A percentile compares a stretch with the other conserved stretches of the same genome.
Evolutionary conservation across 345 rosid genomes (phyloP).

Genomic region (Turritis glabra): DNA sequence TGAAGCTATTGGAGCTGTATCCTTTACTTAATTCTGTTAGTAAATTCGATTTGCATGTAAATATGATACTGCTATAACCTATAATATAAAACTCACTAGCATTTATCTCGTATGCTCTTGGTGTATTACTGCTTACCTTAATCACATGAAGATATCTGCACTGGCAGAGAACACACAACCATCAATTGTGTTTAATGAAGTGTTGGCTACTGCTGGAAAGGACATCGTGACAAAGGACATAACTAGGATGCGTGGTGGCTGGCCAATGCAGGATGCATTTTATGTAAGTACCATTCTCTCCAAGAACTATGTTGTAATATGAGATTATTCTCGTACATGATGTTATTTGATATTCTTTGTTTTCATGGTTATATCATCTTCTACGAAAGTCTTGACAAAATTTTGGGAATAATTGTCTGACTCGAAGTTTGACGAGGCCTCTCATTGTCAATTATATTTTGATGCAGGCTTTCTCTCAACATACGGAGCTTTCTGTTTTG

Average conservation of each 20-base stretch:
- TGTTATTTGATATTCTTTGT: background rate
- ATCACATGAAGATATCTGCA: conserved; percentile 62
- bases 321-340: background rate
- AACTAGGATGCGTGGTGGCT: conserved; percentile 96
- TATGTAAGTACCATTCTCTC: conserved; percentile 55
- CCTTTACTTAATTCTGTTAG: conserved; percentile 32
- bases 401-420: background rate
- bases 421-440: background rate
- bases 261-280: conserved; percentile 98
- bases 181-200: conserved; percentile 76
- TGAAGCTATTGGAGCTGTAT: conserved; percentile 96
- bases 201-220: conserved; percentile 79
- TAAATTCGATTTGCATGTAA: conserved; percentile 18
- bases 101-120: conserved; percentile 25
- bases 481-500: conserved; percentile 61
- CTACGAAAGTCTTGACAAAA: background rate
- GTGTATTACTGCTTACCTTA: conserved; percentile 44
- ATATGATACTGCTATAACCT: conserved; percentile 20
- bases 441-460: conserved; percentile 28
- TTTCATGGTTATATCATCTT: conserved; percentile 7
- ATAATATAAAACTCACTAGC: conserved; percentile 7
- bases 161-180: conserved; percentile 82
- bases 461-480: conserved; percentile 83
- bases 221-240: conserved; percentile 94
- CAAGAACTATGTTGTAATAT: background rate